Conservation (phyloP, 257 asterid species). For the Parsonsia alboflavescens region DNA sequence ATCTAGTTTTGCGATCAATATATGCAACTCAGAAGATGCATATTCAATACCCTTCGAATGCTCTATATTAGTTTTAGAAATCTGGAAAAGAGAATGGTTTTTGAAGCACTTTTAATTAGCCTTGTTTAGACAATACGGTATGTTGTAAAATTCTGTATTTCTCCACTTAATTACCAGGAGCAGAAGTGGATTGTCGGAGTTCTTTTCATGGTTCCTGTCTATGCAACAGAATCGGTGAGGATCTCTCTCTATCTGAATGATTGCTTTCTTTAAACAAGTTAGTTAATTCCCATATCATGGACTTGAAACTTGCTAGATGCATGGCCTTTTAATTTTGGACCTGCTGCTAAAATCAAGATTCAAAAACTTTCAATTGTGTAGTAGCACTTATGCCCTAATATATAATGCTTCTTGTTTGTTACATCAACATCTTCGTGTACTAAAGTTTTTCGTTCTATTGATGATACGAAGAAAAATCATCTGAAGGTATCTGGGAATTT, state of each 20-base stretch:
- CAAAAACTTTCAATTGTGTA: neutral
- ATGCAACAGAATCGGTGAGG: conserved; percentile 85
- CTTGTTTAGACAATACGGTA: neutral
- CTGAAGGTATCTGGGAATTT: neutral
- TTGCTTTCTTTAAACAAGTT: conserved; percentile 5
- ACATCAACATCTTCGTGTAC: neutral
- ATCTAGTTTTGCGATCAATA: neutral
- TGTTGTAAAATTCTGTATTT: neutral
- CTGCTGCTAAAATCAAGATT: neutral
- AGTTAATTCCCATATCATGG: neutral
- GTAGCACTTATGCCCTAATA: neutral
- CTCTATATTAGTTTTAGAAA: neutral
- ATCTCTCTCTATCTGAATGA: conserved; percentile 5
- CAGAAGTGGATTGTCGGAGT: conserved; percentile 92
- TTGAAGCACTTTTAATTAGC: neutral
- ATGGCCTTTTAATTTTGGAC: neutral
- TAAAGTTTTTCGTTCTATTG: neutral
- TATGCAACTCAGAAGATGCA: neutral
- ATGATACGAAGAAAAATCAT: neutral
- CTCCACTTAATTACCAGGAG: conserved; percentile 46
- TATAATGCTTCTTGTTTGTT: neutral
- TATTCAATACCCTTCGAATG: neutral
- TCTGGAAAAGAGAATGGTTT: neutral
- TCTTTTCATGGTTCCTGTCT: conserved; percentile 84
- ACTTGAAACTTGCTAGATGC: neutral